Base-by-base conservation (phyloP, 257 asterid genomes). In the Salvia hispanica region DNA sequence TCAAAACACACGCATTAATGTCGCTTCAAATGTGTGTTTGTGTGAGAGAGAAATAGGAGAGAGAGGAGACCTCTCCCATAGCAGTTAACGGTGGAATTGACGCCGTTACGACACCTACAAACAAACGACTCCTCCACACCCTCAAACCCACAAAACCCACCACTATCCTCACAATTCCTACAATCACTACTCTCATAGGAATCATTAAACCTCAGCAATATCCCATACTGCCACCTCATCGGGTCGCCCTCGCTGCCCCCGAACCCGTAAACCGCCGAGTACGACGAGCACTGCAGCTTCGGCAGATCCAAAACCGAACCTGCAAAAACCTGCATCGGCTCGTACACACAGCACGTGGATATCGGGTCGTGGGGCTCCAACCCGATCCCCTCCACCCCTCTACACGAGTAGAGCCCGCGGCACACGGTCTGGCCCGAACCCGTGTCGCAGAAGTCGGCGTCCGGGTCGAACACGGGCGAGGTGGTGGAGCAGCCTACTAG, bases 231-330 rank as follows among this genome's bases (percentile, higher is more conserved):
- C 95, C 95, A 88, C 72, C 82, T 88, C 92, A 79, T 77, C 1
- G 95, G 95, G 60, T 88, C 76, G 7, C 90, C 95, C 66, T 88
- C 88, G 45, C 77, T 80, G 57, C 92, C 95, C 0, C 95, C 95
- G 18, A 88, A 88, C 0, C 95, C 95, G 68, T 79, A 80, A 3
- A 88, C 58, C 11, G 87, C 76, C 2, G 95, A 73, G 63, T 85
- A 88, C 48, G 95, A 83, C 33, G 90, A 83, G 44, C 95, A 82
- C 40, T 88, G 95, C 61, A 88, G 90, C 81, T 83, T 88, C 51
- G 95, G 90, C 9, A 88, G 86, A 74, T 78, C 86, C 80, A 88
- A 64, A 60, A 61, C 80, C 79, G 7, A 77, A 68, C 18, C 68
- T 57, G 81, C 87, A 28, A 61, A 51, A 45, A 0, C 66, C 0